These are phyloP conservation scores for Exutisphaerella laricina DNA, from an alignment of 2,329 filamentous ascomycete genomes.

Conservation along the genomic window DNA sequence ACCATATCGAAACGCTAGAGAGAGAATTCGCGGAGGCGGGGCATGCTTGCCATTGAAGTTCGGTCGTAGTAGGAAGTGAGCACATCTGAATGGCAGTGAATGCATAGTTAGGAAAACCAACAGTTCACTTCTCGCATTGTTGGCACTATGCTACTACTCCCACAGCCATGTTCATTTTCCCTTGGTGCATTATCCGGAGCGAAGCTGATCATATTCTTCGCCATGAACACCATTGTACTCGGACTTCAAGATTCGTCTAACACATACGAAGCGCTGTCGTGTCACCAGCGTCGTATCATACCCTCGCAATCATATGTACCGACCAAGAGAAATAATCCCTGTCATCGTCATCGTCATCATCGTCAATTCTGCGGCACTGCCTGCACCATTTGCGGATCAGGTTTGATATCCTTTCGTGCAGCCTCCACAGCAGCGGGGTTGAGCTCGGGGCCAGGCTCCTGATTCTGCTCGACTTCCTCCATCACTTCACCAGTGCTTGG, in stretches of 20 bases:
- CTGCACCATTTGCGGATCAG: background rate
- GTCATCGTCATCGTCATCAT: background rate
- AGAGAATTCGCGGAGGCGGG: no score
- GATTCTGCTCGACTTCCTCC: slow-evolving; percentile 36
- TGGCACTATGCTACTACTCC: slow-evolving; percentile 1
- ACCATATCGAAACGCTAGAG: no score
- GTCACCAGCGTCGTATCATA: background rate
- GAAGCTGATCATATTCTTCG: background rate
- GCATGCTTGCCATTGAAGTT: no score
- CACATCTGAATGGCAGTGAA: no score
- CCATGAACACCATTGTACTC: background rate
- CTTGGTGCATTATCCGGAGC: background rate
- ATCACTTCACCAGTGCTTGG: slow-evolving; percentile 37
- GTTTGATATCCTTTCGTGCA: slow-evolving; percentile 35
- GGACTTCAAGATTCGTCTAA: background rate
- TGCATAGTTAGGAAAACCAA: no score
- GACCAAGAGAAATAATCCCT: slow-evolving; percentile 1
- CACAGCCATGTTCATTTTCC: background rate
- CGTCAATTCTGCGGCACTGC: background rate
- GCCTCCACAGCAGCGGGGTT: slow-evolving; percentile 42
- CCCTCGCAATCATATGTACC: background rate
- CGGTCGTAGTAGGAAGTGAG: no score
- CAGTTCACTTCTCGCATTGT: background rate
- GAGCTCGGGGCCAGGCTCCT: slow-evolving; percentile 41
- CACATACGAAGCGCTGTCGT: background rate